Evolutionary conservation across 2,329 filamentous ascomycete species (phyloP).

Genomic region (Bretziella fagacearum): DNA sequence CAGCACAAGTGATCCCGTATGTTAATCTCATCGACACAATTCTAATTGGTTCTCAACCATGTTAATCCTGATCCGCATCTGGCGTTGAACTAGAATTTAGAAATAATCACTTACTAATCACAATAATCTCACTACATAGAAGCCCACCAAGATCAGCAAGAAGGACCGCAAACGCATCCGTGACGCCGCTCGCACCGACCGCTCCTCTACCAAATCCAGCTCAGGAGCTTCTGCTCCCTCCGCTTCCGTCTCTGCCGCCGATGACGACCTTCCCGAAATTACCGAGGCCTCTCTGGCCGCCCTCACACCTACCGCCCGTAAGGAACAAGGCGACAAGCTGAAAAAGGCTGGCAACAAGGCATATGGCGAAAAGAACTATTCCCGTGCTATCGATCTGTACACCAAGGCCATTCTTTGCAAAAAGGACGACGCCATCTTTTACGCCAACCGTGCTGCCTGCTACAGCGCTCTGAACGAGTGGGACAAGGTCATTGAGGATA

Average conservation of each 20-base stretch:
- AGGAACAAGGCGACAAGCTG: constrained; percentile 74
- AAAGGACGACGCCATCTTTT: constrained; percentile 94
- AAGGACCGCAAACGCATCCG: constrained; percentile 71
- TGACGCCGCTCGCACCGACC: constrained; percentile 33
- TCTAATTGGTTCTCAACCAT: background rate
- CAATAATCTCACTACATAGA: too few relatives aligned
- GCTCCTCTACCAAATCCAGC: constrained; percentile 16
- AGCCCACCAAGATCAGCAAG: constrained; percentile 59
- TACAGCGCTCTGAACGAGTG: constrained; percentile 86
- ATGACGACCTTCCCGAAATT: constrained; percentile 54
- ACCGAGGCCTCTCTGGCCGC: constrained; percentile 37
- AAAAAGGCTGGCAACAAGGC: constrained; percentile 95
- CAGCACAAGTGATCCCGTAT: constrained; percentile 42
- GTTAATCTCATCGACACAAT: constrained; percentile 19
- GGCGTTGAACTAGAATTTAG: background rate
- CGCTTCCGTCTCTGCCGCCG: constrained; percentile 27
- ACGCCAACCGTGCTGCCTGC: constrained; percentile 95
- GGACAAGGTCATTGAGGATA: constrained; percentile 94
- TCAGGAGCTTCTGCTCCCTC: constrained; percentile 7
- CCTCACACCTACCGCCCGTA: constrained; percentile 49
- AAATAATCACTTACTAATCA: background rate
- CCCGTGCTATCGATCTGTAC: constrained; percentile 85
- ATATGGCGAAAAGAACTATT: constrained; percentile 86
- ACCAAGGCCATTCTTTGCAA: constrained; percentile 93
- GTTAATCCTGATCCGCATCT: background rate